phyloP scores from a whole-genome alignment of 2,329 filamentous ascomycete species.

The Microdochium bolleyi region DNA sequence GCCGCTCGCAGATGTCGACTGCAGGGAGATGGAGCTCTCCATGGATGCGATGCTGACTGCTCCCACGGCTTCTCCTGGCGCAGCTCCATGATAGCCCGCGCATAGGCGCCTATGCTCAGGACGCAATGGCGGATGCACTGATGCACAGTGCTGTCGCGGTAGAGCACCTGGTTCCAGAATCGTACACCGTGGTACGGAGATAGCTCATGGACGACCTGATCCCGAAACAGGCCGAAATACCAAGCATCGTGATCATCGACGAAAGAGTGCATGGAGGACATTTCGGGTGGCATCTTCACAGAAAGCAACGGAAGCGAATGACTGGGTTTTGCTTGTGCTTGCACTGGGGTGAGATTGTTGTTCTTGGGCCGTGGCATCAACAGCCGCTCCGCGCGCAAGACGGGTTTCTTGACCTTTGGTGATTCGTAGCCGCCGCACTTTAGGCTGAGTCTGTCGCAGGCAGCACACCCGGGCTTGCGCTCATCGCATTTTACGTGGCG shows the following conservation, averaged over 20 bases:
- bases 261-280: not conserved
- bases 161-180: conserved; percentile 14
- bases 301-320: not conserved
- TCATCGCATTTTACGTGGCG: not conserved
- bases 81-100: conserved; percentile 15
- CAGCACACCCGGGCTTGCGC: not conserved
- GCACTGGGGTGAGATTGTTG: not conserved
- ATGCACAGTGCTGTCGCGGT: conserved; percentile 14
- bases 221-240: conserved; percentile 15
- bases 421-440: not conserved
- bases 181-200: conserved; percentile 11
- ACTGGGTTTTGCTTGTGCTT: not conserved
- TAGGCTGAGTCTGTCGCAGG: not conserved
- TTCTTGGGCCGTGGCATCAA: not conserved
- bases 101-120: conserved; percentile 17
- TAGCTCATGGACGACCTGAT: conserved; percentile 12
- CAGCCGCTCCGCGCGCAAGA: not conserved
- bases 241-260: conserved; percentile 11
- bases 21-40: conserved; percentile 11
- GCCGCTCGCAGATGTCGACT: conserved; percentile 16
- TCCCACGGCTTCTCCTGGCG: conserved; percentile 6
- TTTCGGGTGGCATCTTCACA: not conserved
- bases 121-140: conserved; percentile 15
- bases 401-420: not conserved
- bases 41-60: conserved; percentile 6